Base-by-base conservation (phyloP, 805 yeast genomes). In the Maudiozyma pseudohumilis region DNA sequence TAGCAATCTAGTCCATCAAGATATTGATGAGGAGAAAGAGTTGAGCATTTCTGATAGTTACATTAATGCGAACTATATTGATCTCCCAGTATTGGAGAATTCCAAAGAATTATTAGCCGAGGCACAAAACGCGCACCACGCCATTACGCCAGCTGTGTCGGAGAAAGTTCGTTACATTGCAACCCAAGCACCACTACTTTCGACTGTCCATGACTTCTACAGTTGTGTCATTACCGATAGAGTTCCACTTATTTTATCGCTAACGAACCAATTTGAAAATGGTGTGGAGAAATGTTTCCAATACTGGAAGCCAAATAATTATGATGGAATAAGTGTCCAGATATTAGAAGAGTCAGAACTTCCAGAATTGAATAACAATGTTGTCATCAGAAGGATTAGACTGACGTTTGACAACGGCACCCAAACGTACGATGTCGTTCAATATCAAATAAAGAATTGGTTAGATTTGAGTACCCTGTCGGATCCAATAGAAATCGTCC, bases 201-300 rank as follows among this genome's bases (percentile, higher is more conserved):
- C 70, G 27, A 89, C 97, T 0, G 69, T 79, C 19, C 77, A 75
- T 16, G 95, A 89, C 56, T 88, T 89, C 51, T 87, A 94, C 80
- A 80, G 79, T 40, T 75, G 87, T 62, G 69, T 83, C 12, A 63
- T 74, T 29, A 77, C 79, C 40, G 74, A 83, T 46, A 57, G 67
- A 15, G 71, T 77, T 10, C 78, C 82, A 6, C 55, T 89, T 3
- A 74, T 89, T 20, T 59, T 89, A 5, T 78, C 94, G 29, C 68
- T 86, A 46, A 82, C 95, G 3, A 77, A 77, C 19, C 83, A 80
- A 46, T 64, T 61, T 43, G 96, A 89, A 56, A 77, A 80, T 47
- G 79, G 82, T 2, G 70, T 82, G 27, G 81, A 75, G 48, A 88
- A 89, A 60, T 89, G 96, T 61, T 73, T 74, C 27, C 74, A 84